Percentiles rank a stretch among this genome's conserved stretches.
These are phyloP conservation scores for Wickerhamiella occidentalis DNA, from an alignment of 805 yeast species.

Conservation along the genomic window DNA sequence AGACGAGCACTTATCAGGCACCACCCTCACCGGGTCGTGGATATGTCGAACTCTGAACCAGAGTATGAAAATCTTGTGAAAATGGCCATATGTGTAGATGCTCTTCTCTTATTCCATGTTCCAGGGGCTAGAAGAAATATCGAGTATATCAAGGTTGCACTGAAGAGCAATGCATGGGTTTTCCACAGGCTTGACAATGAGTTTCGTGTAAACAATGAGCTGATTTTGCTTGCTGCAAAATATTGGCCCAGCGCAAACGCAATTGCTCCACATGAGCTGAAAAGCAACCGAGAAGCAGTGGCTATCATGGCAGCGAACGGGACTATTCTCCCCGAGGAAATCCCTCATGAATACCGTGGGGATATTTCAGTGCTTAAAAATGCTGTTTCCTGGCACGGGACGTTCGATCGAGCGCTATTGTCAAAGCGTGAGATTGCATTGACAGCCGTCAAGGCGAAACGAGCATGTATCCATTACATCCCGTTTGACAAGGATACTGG, in stretches of 20 bases:
- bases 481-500: neutral
- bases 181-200: neutral
- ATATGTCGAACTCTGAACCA: too few species aligned
- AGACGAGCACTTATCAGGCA: too few species aligned
- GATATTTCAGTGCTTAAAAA: neutral
- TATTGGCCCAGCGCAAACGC: too few species aligned
- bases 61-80: too few species aligned
- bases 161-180: neutral
- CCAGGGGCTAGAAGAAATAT: neutral
- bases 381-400: neutral
- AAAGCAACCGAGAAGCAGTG: too few species aligned
- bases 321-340: neutral
- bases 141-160: neutral
- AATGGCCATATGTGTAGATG: too few species aligned
- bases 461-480: neutral
- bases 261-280: too few species aligned
- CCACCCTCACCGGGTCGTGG: too few species aligned
- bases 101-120: too few species aligned
- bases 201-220: neutral
- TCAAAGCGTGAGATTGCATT: neutral
- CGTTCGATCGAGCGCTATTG: neutral
- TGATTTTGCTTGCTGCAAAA: neutral
- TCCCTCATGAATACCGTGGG: neutral
- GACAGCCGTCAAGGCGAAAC: neutral
- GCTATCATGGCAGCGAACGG: neutral